Evolutionary conservation across 1,284 basidiomycete species (phyloP).

Genomic region (Papiliotrema fonsecae): DNA sequence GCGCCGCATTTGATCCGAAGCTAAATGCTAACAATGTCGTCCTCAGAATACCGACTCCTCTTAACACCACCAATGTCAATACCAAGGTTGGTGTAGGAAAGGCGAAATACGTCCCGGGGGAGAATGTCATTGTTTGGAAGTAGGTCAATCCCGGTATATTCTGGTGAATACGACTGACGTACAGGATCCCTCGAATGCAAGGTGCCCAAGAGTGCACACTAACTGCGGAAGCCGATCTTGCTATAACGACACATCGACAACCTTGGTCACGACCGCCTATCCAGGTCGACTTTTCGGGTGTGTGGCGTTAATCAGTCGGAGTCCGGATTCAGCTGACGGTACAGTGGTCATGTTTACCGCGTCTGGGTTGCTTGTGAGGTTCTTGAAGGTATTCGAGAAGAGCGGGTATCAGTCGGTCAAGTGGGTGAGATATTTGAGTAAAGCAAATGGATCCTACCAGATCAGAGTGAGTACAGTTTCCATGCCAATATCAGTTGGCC

Average conservation of each 20-base stretch:
- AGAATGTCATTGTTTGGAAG: slow-evolving; percentile 98
- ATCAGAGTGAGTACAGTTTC: slow-evolving; percentile 32
- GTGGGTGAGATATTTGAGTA: slow-evolving; percentile 64
- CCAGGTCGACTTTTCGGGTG: slow-evolving; percentile 77
- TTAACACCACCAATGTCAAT: slow-evolving; percentile 88
- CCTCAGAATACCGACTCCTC: slow-evolving; percentile 87
- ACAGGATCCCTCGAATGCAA: slow-evolving; percentile 83
- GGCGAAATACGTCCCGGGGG: slow-evolving; percentile 92
- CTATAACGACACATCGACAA: slow-evolving; percentile 81
- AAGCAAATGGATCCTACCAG: slow-evolving; percentile 44
- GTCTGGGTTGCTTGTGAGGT: slow-evolving; percentile 90
- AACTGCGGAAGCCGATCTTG: slow-evolving; percentile 74
- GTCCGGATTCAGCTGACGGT: neutral
- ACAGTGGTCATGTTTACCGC: slow-evolving; percentile 98
- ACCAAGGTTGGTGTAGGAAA: slow-evolving; percentile 89
- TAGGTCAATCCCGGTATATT: slow-evolving; percentile 50
- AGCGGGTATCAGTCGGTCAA: slow-evolving; percentile 86
- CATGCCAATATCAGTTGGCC: too few species aligned
- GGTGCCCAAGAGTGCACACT: slow-evolving; percentile 87
- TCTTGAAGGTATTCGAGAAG: slow-evolving; percentile 98
- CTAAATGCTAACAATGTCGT: slow-evolving; percentile 90
- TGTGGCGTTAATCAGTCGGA: slow-evolving; percentile 2
- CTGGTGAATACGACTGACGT: neutral
- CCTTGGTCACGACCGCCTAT: slow-evolving; percentile 97
- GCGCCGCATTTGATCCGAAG: slow-evolving; percentile 85